Evolutionary conservation across 148 eudicot species (phyloP).

Genomic region (Tetragonia tetragonoides): DNA sequence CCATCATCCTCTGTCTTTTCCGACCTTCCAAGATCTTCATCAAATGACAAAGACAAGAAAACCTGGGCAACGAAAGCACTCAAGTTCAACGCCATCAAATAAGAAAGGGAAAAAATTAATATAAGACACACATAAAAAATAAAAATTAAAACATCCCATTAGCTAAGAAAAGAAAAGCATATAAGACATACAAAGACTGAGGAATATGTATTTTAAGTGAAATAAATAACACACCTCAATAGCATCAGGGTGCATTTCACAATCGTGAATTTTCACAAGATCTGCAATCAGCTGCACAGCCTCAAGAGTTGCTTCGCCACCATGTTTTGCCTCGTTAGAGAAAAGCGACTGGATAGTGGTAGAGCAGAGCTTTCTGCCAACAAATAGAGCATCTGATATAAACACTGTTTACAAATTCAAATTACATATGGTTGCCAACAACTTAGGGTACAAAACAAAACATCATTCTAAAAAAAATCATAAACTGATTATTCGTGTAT

Average conservation of each 20-base stretch:
- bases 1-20: conserved; percentile 44
- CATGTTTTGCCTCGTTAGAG: conserved; percentile 79
- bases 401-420: not conserved
- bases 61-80: conserved; percentile 44
- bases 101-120: too few species aligned
- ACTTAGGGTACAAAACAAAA: not conserved
- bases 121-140: too few species aligned
- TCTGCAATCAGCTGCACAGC: conserved; percentile 74
- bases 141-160: not conserved
- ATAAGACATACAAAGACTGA: not conserved
- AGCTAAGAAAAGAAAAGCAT: not conserved
- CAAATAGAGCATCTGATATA: not conserved
- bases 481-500: too few species aligned
- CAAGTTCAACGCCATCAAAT: too few species aligned
- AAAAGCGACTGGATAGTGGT: conserved; percentile 68
- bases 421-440: too few species aligned
- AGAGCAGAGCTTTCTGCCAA: conserved; percentile 65
- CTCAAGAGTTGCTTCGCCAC: conserved; percentile 86
- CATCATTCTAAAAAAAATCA: not conserved
- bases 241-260: conserved; percentile 85
- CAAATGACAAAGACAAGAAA: conserved; percentile 75
- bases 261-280: conserved; percentile 65
- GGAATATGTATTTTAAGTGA: not conserved
- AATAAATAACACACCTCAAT: conserved; percentile 48
- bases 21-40: conserved; percentile 76